Base-by-base conservation (phyloP, 768 basidiomycete genomes). In the Ephemerocybe angulata region DNA sequence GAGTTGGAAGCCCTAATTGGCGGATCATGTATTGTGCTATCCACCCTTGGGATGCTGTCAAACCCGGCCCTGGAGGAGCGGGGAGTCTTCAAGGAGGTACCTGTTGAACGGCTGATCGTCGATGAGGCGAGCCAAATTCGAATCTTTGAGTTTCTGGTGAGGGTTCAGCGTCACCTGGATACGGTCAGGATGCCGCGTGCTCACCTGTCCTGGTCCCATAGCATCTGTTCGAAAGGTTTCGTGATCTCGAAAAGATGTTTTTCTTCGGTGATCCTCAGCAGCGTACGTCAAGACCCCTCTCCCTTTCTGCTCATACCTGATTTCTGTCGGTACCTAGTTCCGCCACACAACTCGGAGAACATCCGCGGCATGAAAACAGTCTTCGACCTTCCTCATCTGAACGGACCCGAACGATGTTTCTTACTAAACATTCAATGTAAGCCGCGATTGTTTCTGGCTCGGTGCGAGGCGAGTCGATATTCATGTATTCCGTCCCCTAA, bases 241-340 rank as follows among this genome's bases (percentile, higher is more conserved):
- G 63, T 10, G 58, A 60, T 0, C 62, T 82, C 24, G 61, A 70
- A 40, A 80, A 79, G 56, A 65, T 80, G 19, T 80, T 77, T 56
- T 80, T 78, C 60, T 79, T 82, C 44, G 80, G 81, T 1, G 81
- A 83, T 63, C 79, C 79, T 1, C 72, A 75, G 41, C 82, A 83
- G 66, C 66, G 82, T 80, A 64, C 44, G 76, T 57, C 6, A 61
- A 19, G 12, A 60, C 51, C 31, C 43, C 27, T 35, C 21, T 17
- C 28, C 15, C 28, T 12, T 5, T 31, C n/a, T 30, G 21, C 24
- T 33, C 17, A 29, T 25, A 11, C 44, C 5, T 7, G 10, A 27
- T 35, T 50, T 15, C 24, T 17, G 4, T 41, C 53, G 44, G 19
- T 47, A 4, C 8, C 10, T 53, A 84, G 82, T 83, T 3, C 78